Evolutionary conservation across 176 grass and related monocot genomes (phyloP).

Genomic region (Ampelocalamus luodianensis): DNA sequence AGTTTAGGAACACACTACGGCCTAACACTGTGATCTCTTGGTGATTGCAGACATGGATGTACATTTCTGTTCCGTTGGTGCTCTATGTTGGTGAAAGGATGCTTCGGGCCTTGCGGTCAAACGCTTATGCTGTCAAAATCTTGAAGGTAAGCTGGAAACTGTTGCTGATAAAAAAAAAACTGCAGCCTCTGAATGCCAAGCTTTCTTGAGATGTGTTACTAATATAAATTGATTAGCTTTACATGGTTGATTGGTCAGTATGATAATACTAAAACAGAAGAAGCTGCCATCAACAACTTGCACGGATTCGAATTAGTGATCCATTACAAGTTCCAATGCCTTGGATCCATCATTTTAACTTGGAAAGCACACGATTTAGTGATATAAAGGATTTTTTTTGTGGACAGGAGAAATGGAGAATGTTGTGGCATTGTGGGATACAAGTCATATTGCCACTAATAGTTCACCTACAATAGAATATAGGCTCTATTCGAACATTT

Average conservation of each 20-base stretch:
- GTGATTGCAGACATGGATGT: slow-evolving; percentile 96
- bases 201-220: background rate
- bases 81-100: slow-evolving; percentile 82
- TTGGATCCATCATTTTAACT: slow-evolving; percentile 37
- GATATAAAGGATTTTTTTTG: slow-evolving; percentile 2
- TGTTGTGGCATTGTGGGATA: slow-evolving; percentile 34
- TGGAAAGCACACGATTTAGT: background rate
- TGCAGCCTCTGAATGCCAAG: background rate
- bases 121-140: slow-evolving; percentile 86
- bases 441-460: slow-evolving; percentile 50
- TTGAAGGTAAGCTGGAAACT: slow-evolving; percentile 62
- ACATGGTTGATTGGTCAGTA: slow-evolving; percentile 4
- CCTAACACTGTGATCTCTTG: slow-evolving; percentile 27
- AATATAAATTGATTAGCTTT: background rate
- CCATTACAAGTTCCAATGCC: background rate
- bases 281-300: background rate
- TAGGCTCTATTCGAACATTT: slow-evolving; percentile 38
- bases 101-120: slow-evolving; percentile 82
- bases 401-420: slow-evolving; percentile 32
- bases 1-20: background rate
- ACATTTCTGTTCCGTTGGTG: slow-evolving; percentile 80
- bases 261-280: slow-evolving; percentile 15
- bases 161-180: background rate
- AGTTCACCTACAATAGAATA: slow-evolving; percentile 28
- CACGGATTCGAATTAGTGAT: background rate